phyloP scores from a whole-genome alignment of 345 rosid genomes.

The Corchorus capsularis region DNA sequence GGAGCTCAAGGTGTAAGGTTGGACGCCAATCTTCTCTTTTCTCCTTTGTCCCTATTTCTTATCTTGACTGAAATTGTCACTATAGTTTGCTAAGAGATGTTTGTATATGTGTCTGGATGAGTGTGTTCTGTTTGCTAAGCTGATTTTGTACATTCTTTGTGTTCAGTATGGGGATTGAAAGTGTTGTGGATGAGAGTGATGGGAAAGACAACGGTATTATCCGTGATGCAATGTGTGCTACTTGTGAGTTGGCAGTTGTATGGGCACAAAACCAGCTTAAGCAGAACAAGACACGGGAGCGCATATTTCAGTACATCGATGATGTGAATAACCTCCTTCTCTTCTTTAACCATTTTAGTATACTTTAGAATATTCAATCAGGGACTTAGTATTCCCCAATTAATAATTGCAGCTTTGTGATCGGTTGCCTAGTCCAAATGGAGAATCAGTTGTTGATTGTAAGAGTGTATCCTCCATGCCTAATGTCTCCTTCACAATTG shows the following conservation, averaged over 20 bases:
- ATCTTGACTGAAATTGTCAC: background rate
- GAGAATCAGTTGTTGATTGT: conserved; percentile 71
- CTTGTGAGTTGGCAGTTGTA: conserved; percentile 71
- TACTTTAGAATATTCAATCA: background rate
- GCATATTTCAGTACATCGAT: conserved; percentile 52
- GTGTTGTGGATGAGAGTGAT: conserved; percentile 46
- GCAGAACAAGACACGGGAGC: conserved; percentile 58
- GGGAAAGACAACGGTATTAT: conserved; percentile 30
- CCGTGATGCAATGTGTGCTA: conserved; percentile 52
- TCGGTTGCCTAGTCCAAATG: conserved; percentile 72
- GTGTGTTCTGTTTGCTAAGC: background rate
- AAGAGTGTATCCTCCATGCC: conserved; percentile 57
- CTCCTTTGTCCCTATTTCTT: background rate
- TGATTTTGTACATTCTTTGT: background rate
- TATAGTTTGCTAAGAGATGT: too few relatives aligned
- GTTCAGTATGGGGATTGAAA: conserved; percentile 61
- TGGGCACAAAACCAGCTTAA: conserved; percentile 68
- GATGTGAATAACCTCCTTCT: conserved; percentile 33
- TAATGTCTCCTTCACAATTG: conserved; percentile 59
- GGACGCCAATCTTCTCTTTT: conserved; percentile 7
- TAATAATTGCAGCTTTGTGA: conserved; percentile 55
- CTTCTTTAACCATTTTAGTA: conserved; percentile 1
- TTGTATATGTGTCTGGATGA: background rate
- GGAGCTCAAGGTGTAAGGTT: conserved; percentile 63
- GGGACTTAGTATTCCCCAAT: conserved; percentile 1